These are phyloP conservation scores for Cercospora berteroae DNA, from an alignment of 2,329 filamentous ascomycete species.

Conservation along the genomic window DNA sequence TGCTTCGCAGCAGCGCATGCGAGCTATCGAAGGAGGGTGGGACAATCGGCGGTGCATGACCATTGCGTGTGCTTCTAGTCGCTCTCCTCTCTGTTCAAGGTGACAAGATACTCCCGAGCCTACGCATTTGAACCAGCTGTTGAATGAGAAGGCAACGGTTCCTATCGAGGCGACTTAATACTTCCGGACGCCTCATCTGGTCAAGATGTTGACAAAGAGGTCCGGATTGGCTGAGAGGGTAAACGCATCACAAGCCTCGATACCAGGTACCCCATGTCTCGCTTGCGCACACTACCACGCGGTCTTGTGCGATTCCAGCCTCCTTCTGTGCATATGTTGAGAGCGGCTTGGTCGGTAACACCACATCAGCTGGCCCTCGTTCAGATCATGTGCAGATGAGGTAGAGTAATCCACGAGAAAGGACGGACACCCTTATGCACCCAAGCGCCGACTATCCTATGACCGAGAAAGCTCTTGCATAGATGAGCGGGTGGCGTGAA, in stretches of 20 bases:
- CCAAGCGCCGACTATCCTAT: constrained; percentile 3
- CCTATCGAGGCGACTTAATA: background rate
- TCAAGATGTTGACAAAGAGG: background rate
- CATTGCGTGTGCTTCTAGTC: background rate
- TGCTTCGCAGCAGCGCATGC: constrained; percentile 9
- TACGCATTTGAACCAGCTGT: background rate
- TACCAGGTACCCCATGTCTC: constrained; percentile 3
- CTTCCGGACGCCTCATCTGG: background rate
- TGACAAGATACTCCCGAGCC: background rate
- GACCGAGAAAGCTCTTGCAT: constrained; percentile 3
- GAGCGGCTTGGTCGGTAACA: background rate
- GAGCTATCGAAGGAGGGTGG: background rate
- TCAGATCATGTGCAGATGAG: constrained; percentile 3
- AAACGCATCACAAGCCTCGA: constrained; percentile 15
- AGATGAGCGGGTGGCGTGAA: constrained; percentile 7
- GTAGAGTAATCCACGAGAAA: constrained; percentile 1
- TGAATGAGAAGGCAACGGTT: background rate
- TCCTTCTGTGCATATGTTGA: constrained; percentile 12
- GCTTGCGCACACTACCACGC: background rate
- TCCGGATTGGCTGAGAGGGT: background rate
- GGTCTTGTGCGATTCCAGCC: constrained; percentile 9
- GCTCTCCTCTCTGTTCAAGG: background rate
- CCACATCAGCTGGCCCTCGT: background rate
- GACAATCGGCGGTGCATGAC: constrained; percentile 3
- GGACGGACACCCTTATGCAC: background rate